Percentiles rank a stretch among this genome's conserved stretches.
phyloP scores from a whole-genome alignment of 1,139 yeast genomes.

The Keqinozyma sinolaborantium region DNA sequence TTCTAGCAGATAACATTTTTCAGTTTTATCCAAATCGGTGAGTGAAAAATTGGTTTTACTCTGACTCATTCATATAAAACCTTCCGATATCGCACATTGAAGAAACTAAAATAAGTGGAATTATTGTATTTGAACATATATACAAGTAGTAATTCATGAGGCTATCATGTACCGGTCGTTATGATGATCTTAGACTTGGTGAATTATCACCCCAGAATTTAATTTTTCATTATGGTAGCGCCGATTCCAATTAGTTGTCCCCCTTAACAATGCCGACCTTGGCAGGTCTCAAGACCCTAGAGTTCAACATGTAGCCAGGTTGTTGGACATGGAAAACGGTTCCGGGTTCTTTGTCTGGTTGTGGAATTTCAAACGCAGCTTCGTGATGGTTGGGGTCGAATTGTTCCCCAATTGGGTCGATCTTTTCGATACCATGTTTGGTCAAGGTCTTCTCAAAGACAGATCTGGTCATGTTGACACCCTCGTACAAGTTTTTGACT shows the following conservation, averaged over 20 bases:
- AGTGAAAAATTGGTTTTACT: too few relatives aligned
- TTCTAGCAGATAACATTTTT: not conserved
- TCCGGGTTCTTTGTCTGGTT: slow-evolving; percentile 89
- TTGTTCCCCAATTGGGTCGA: slow-evolving; percentile 79
- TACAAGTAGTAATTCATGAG: not conserved
- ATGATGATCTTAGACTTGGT: not conserved
- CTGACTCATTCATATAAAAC: not conserved
- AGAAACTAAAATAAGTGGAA: too few relatives aligned
- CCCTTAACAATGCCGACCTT: slow-evolving; percentile 91
- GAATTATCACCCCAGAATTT: not conserved
- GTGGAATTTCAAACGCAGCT: slow-evolving; percentile 86
- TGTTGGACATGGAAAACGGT: slow-evolving; percentile 93
- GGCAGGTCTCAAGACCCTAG: slow-evolving; percentile 91
- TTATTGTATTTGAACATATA: not conserved
- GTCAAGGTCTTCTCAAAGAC: slow-evolving; percentile 82
- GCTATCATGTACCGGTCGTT: not conserved
- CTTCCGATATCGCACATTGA: not conserved
- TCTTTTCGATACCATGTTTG: slow-evolving; percentile 76
- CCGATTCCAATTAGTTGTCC: slow-evolving; percentile 13
- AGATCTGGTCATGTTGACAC: slow-evolving; percentile 87
- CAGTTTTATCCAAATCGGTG: too few relatives aligned
- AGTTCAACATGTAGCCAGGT: slow-evolving; percentile 81
- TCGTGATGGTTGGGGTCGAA: slow-evolving; percentile 94
- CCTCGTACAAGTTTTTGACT: slow-evolving; percentile 76
- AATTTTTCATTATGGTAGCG: too few relatives aligned